Percentiles rank a stretch among this genome's conserved stretches.
Evolutionary conservation across 108 stramenopile genomes (phyloP).

Genomic region (Schizochytrium sp.): DNA sequence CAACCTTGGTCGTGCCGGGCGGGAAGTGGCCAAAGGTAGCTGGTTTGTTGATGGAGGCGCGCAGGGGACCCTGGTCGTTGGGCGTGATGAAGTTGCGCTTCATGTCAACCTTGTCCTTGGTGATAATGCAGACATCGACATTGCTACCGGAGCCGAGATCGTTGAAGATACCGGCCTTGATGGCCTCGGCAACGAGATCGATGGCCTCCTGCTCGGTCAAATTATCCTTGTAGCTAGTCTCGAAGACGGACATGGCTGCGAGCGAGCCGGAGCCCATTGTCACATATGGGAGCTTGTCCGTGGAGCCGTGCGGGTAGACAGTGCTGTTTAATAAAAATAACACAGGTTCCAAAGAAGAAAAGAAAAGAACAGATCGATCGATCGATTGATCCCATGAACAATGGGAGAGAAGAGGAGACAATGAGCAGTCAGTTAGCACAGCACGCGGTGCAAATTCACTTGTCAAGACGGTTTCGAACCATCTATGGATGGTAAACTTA

Average conservation of each 20-base stretch:
- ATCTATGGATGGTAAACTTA: background rate
- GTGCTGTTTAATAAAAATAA: background rate
- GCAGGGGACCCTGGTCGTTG: background rate
- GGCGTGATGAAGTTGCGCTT: constrained; percentile 16
- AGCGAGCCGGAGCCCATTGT: constrained; percentile 97
- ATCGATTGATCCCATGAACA: too few species aligned
- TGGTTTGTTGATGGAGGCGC: background rate
- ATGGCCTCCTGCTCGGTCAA: constrained; percentile 82
- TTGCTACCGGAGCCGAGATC: constrained; percentile 89
- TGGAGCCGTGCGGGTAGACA: constrained; percentile 87
- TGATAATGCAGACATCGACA: constrained; percentile 83
- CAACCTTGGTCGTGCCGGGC: background rate
- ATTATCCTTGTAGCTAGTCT: constrained; percentile 73
- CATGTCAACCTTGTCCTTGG: constrained; percentile 47
- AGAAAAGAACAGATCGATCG: too few species aligned
- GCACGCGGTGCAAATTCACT: too few species aligned
- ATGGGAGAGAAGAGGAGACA: constrained; percentile 39
- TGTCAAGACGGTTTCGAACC: too few species aligned
- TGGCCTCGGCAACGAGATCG: constrained; percentile 77
- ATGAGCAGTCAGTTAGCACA: too few species aligned
- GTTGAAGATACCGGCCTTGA: constrained; percentile 91
- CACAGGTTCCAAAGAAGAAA: too few species aligned
- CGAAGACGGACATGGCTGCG: constrained; percentile 96
- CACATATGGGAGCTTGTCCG: constrained; percentile 84
- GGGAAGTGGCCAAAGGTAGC: constrained; percentile 1